Percentiles rank a stretch among this genome's conserved stretches.
phyloP scores from a whole-genome alignment of 2,329 filamentous ascomycete species.

The Paecilomyces dactylethromorphus region DNA sequence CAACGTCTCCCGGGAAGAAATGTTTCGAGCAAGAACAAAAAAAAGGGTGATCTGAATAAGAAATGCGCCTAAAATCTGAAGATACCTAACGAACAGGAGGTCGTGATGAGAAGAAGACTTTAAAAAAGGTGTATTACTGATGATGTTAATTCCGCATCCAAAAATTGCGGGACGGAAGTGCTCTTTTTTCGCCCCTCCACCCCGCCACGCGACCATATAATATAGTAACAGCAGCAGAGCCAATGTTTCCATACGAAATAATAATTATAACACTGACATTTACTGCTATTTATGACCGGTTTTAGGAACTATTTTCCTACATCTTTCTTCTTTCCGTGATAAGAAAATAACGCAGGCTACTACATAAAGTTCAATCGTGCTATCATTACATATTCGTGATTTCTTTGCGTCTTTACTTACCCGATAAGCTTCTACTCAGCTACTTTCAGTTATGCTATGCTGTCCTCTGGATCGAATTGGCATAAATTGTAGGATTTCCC shows the following conservation, averaged over 20 bases:
- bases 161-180: not conserved
- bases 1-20: not conserved
- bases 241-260: conserved; percentile 9
- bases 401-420: no score
- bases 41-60: not conserved
- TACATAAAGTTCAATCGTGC: not conserved
- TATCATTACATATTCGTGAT: no score
- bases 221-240: conserved; percentile 8
- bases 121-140: not conserved
- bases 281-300: not conserved
- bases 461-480: no score
- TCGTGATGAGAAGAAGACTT: not conserved
- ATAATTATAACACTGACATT: not conserved
- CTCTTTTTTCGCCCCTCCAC: conserved; percentile 5
- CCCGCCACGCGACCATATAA: conserved; percentile 6
- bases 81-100: not conserved
- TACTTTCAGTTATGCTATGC: no score
- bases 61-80: not conserved
- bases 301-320: not conserved
- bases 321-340: not conserved
- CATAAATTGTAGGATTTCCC: no score
- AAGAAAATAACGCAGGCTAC: not conserved
- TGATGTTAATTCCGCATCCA: not conserved
- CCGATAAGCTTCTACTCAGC: no score
- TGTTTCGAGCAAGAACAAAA: not conserved